Conservation (phyloP, 2,329 filamentous ascomycete species). For the Pezicula neosporulosa region DNA sequence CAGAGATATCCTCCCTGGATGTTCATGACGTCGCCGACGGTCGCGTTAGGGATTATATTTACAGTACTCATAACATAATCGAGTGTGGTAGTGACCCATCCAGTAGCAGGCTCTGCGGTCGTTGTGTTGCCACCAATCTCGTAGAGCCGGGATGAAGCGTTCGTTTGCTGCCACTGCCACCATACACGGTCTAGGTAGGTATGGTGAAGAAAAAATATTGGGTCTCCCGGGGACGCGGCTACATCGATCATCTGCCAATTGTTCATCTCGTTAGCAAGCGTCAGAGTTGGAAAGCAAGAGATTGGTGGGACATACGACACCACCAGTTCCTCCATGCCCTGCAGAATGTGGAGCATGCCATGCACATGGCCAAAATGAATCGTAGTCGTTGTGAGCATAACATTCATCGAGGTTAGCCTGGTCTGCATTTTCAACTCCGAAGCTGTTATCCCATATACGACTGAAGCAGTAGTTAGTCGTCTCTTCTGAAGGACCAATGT, state of each 20-base stretch:
- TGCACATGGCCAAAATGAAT: conserved; percentile 4
- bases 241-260: conserved; percentile 4
- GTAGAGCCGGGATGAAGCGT: conserved; percentile 1
- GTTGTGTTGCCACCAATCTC: conserved; percentile 2
- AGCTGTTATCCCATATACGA: conserved; percentile 2
- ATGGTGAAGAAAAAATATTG: conserved; percentile 22
- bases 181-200: conserved; percentile 18
- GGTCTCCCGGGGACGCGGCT: conserved; percentile 12
- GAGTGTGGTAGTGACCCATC: neutral
- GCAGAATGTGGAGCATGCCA: conserved; percentile 5
- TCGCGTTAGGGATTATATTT: neutral
- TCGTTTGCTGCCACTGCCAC: conserved; percentile 20
- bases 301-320: neutral
- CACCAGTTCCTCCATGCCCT: conserved; percentile 4
- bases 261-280: neutral
- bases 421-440: conserved; percentile 1
- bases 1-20: neutral
- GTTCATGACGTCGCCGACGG: neutral
- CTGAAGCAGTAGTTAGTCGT: conserved; percentile 10
- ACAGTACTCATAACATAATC: neutral
- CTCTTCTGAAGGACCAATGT: conserved; percentile 3
- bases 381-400: conserved; percentile 2
- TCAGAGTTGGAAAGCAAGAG: neutral
- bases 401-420: conserved; percentile 3
- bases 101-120: neutral